Conservation (phyloP, 176 grass and related monocot species). For the Sorghum bicolor region DNA sequence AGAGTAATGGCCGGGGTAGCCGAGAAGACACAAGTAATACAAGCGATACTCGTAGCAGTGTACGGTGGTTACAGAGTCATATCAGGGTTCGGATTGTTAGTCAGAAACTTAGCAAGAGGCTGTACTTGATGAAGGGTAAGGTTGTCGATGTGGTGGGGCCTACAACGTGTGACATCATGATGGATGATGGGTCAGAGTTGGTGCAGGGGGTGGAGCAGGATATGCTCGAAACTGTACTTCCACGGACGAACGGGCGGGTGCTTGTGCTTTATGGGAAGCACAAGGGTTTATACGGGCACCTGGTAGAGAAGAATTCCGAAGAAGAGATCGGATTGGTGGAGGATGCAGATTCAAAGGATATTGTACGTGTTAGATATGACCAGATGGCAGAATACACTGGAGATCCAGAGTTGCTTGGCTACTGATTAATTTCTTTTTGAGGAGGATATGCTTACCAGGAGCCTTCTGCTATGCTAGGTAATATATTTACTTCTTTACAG, state of each 20-base stretch:
- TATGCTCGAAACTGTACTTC: conserved; percentile 91
- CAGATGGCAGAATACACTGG: conserved; percentile 87
- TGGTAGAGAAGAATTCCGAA: conserved; percentile 61
- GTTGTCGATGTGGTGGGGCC: conserved; percentile 85
- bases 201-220: conserved; percentile 89
- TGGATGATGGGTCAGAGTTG: conserved; percentile 69
- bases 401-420: conserved; percentile 69
- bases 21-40: conserved; percentile 28
- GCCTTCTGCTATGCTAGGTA: conserved; percentile 28
- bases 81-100: conserved; percentile 88
- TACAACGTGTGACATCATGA: conserved; percentile 70
- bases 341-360: conserved; percentile 66
- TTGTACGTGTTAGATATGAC: conserved; percentile 72
- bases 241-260: conserved; percentile 63
- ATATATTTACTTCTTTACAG: conserved; percentile 16
- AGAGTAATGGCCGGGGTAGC: conserved; percentile 26
- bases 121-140: conserved; percentile 82
- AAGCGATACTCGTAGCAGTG: conserved; percentile 20
- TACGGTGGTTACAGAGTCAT: conserved; percentile 76
- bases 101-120: conserved; percentile 60
- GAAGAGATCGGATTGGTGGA: conserved; percentile 66
- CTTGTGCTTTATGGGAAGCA: conserved; percentile 86
- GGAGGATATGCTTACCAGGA: not conserved
- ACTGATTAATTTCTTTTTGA: conserved; percentile 41
- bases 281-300: conserved; percentile 75